phyloP scores from a whole-genome alignment of 306 rosid species.

The Lagenaria siceraria region DNA sequence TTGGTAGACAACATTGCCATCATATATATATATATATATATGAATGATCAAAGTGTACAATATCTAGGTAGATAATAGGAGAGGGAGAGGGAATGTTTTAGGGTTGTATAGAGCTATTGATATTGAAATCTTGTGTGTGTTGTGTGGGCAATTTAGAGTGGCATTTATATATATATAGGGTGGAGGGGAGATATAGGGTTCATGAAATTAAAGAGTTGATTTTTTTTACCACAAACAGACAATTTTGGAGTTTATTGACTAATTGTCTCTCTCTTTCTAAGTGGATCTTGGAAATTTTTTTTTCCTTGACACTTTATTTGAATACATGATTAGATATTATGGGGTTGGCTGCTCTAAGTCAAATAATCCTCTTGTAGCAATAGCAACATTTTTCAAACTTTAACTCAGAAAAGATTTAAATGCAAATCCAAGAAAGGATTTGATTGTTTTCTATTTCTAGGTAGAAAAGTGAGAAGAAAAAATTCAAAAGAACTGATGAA shows the following conservation, averaged over 20 bases:
- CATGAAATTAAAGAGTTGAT: neutral
- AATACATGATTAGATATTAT: neutral
- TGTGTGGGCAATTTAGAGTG: neutral
- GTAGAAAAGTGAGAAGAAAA: neutral
- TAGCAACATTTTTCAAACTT: neutral
- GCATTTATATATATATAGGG: neutral
- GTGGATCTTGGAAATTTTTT: neutral
- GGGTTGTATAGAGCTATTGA: neutral
- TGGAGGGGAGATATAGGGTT: neutral
- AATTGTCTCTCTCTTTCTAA: neutral
- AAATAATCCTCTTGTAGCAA: neutral
- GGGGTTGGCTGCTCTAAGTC: neutral
- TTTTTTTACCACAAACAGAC: neutral
- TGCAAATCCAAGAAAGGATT: neutral
- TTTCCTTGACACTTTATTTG: neutral
- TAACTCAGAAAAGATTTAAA: neutral
- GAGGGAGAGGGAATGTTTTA: neutral
- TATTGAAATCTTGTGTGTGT: neutral
- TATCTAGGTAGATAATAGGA: neutral
- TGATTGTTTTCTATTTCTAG: neutral
- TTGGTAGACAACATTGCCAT: constrained; percentile 46
- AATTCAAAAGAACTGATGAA: too few species aligned
- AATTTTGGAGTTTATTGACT: neutral
- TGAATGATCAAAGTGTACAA: neutral
- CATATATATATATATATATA: neutral